phyloP scores from a whole-genome alignment of 345 rosid genomes.

The Eucalyptus grandis region DNA sequence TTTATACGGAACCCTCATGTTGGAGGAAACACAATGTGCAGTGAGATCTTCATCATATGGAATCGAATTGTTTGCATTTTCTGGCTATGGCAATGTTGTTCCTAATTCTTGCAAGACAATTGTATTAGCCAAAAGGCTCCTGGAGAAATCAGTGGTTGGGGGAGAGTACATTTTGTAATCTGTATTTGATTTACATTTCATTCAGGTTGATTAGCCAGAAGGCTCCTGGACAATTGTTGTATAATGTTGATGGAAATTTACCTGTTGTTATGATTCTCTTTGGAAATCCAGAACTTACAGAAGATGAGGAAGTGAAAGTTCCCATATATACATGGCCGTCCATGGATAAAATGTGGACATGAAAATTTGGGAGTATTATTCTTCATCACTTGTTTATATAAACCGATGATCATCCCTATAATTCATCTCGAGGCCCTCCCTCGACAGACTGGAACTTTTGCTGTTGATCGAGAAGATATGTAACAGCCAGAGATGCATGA shows the following conservation, averaged over 20 bases:
- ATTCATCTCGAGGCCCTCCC: constrained; percentile 40
- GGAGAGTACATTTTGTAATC: neutral
- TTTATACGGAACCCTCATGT: neutral
- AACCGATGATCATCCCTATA: constrained; percentile 5
- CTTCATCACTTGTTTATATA: neutral
- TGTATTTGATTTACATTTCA: neutral
- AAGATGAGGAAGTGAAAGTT: neutral
- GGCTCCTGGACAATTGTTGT: neutral
- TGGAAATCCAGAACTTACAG: neutral
- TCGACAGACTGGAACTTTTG: neutral
- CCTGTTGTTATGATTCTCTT: neutral
- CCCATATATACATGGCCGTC: neutral
- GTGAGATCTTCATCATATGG: neutral
- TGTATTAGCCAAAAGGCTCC: neutral
- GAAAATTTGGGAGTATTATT: neutral
- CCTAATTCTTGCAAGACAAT: neutral
- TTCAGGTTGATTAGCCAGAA: neutral
- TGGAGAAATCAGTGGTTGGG: neutral
- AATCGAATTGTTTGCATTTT: neutral
- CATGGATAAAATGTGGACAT: neutral
- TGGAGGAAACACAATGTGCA: neutral
- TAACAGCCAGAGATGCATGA: constrained; percentile 71
- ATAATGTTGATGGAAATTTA: neutral
- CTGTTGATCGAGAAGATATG: constrained; percentile 7
- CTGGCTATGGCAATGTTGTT: neutral